Conservation (phyloP, 2,329 filamentous ascomycete species). For the Pseudogymnoascus pannorum region DNA sequence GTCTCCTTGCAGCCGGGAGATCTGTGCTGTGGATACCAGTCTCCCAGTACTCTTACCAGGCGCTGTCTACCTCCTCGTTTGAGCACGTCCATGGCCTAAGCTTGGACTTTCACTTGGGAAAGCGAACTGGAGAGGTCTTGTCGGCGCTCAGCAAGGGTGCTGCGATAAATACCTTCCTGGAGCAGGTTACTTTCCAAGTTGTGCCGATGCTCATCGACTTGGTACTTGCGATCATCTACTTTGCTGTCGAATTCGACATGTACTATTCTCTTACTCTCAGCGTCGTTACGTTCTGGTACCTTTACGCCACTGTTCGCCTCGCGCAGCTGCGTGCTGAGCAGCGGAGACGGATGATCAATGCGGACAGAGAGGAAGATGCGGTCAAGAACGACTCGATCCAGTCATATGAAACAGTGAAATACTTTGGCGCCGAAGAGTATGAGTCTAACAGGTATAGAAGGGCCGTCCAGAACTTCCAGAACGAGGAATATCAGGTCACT, state of each 20-base stretch:
- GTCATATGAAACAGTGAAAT: conserved; percentile 94
- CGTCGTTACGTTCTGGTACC: conserved; percentile 89
- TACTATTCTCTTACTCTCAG: conserved; percentile 86
- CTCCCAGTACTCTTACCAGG: conserved; percentile 92
- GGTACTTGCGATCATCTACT: conserved; percentile 74
- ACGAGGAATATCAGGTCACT: conserved; percentile 67
- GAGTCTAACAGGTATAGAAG: conserved; percentile 67
- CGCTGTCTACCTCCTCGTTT: conserved; percentile 89
- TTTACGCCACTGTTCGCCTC: conserved; percentile 94
- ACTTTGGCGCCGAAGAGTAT: conserved; percentile 78
- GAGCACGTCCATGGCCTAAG: conserved; percentile 95
- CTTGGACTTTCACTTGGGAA: conserved; percentile 92
- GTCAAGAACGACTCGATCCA: conserved; percentile 98
- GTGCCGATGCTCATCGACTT: conserved; percentile 92
- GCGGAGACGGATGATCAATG: conserved; percentile 88
- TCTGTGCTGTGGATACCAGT: conserved; percentile 93
- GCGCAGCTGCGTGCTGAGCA: conserved; percentile 88
- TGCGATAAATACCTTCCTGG: conserved; percentile 92
- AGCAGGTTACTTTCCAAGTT: conserved; percentile 93
- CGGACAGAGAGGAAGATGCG: conserved; percentile 88
- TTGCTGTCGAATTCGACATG: conserved; percentile 71
- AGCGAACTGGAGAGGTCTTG: conserved; percentile 91
- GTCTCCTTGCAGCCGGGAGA: conserved; percentile 73
- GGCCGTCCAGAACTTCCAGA: conserved; percentile 65
- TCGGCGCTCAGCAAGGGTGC: conserved; percentile 94